Conservation (phyloP, 1,284 basidiomycete genomes). For the Cryptococcus sp. region DNA sequence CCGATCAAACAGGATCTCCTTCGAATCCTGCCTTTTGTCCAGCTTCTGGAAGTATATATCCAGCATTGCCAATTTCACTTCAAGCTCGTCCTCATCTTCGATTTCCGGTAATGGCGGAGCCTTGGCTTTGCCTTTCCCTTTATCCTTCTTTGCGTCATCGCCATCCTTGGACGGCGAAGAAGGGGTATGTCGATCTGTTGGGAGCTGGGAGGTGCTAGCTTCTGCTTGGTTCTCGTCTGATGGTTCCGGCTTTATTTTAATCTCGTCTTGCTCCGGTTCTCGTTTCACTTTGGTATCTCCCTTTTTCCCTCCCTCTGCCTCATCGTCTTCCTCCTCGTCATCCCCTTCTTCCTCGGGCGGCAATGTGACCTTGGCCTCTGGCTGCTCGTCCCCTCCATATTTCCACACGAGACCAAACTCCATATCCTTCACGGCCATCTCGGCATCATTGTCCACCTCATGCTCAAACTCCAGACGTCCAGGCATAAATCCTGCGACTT, state of each 20-base stretch:
- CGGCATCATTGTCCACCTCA: slow-evolving; percentile 94
- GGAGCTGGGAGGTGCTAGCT: slow-evolving; percentile 1
- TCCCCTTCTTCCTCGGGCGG: slow-evolving; percentile 38
- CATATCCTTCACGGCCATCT: slow-evolving; percentile 91
- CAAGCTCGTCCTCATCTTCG: slow-evolving; percentile 85
- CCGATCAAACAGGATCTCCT: slow-evolving; percentile 90
- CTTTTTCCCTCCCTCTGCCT: slow-evolving; percentile 27
- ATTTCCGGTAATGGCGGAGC: slow-evolving; percentile 63
- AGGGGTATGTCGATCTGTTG: slow-evolving; percentile 9
- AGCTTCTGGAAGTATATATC: slow-evolving; percentile 92
- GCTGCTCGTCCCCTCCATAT: slow-evolving; percentile 80
- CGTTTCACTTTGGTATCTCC: slow-evolving; percentile 26
- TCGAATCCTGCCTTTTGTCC: slow-evolving; percentile 82
- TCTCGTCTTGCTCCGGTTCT: slow-evolving; percentile 30
- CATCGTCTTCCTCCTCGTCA: slow-evolving; percentile 39
- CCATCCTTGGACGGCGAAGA: slow-evolving; percentile 17
- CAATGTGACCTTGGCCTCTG: slow-evolving; percentile 55
- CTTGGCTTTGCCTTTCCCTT: slow-evolving; percentile 64
- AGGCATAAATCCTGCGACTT: slow-evolving; percentile 90
- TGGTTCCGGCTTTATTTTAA: slow-evolving; percentile 26
- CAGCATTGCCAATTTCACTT: slow-evolving; percentile 84
- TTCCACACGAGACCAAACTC: slow-evolving; percentile 87
- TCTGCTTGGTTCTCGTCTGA: slow-evolving; percentile 19
- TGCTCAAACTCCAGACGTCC: slow-evolving; percentile 97
- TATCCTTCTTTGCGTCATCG: slow-evolving; percentile 53